Percentiles rank a stretch among this genome's conserved stretches.
These are phyloP conservation scores for Arctostaphylos glauca DNA, from an alignment of 148 eudicot species.

Conservation along the genomic window DNA sequence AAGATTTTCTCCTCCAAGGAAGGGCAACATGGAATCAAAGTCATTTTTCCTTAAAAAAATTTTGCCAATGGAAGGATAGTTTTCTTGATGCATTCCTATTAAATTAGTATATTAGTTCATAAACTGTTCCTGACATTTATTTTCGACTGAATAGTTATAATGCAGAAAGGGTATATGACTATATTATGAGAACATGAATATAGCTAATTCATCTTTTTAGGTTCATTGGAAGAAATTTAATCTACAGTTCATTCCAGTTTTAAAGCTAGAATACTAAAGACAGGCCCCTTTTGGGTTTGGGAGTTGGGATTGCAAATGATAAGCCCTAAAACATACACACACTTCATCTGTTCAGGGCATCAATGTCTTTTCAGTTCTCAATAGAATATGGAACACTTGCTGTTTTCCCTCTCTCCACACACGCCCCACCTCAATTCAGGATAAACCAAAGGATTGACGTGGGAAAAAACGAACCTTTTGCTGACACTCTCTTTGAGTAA, in stretches of 20 bases:
- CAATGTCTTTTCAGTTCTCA: neutral
- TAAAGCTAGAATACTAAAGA: neutral
- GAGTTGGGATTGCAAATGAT: neutral
- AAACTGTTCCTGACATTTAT: neutral
- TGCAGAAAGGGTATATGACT: too few species aligned
- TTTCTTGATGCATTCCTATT: neutral
- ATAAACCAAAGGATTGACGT: slow-evolving; percentile 41
- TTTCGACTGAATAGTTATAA: neutral
- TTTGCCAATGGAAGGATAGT: too few species aligned
- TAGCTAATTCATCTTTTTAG: too few species aligned
- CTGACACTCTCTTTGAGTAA: slow-evolving; percentile 34
- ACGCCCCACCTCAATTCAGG: slow-evolving; percentile 19
- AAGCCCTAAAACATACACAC: neutral
- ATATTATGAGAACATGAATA: too few species aligned
- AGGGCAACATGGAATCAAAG: too few species aligned
- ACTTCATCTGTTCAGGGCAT: neutral
- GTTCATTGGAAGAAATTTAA: too few species aligned
- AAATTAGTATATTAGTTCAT: neutral
- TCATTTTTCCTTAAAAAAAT: too few species aligned
- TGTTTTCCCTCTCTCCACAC: slow-evolving; percentile 39
- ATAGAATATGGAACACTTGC: neutral
- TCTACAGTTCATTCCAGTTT: neutral
- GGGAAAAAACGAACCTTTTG: slow-evolving; percentile 50
- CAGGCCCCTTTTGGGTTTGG: neutral
- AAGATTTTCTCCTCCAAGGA: too few species aligned